A percentile compares a stretch with the other conserved stretches of the same genome.
Evolutionary conservation across 345 rosid species (phyloP).

Genomic region (Hypericum perforatum): DNA sequence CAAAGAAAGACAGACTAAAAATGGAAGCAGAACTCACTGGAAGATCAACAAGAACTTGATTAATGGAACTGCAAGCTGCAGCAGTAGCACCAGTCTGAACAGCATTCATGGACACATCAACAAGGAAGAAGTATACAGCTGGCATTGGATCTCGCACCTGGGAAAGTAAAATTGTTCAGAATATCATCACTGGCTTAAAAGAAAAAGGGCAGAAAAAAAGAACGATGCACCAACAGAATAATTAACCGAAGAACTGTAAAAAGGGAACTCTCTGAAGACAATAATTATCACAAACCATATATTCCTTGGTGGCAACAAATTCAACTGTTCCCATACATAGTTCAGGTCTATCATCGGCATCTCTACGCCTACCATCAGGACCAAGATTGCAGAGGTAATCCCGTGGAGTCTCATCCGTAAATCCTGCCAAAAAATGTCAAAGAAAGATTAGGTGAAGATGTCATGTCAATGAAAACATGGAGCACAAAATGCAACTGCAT

Average conservation of each 20-base stretch:
- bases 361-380: slow-evolving; percentile 89
- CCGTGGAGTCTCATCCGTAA: slow-evolving; percentile 70
- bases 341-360: slow-evolving; percentile 95
- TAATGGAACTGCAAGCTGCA: slow-evolving; percentile 92
- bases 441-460: not conserved
- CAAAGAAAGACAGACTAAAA: slow-evolving; percentile 1
- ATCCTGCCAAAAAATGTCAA: slow-evolving; percentile 37
- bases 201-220: not conserved
- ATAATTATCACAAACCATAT: slow-evolving; percentile 39
- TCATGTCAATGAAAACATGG: not conserved
- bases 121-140: slow-evolving; percentile 80
- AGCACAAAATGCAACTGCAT: not conserved
- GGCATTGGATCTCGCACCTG: slow-evolving; percentile 99
- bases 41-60: slow-evolving; percentile 86
- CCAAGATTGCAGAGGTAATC: slow-evolving; percentile 87
- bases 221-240: not conserved
- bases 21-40: slow-evolving; percentile 48
- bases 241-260: slow-evolving; percentile 1
- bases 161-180: slow-evolving; percentile 12
- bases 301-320: slow-evolving; percentile 88
- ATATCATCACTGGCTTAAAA: slow-evolving; percentile 14
- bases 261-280: slow-evolving; percentile 13
- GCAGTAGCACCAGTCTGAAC: slow-evolving; percentile 95
- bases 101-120: slow-evolving; percentile 95
- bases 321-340: slow-evolving; percentile 91